Percentiles rank a stretch among this genome's conserved stretches.
phyloP scores from a whole-genome alignment of 2,329 filamentous ascomycete genomes.

The Pyrenochaeta sp. region DNA sequence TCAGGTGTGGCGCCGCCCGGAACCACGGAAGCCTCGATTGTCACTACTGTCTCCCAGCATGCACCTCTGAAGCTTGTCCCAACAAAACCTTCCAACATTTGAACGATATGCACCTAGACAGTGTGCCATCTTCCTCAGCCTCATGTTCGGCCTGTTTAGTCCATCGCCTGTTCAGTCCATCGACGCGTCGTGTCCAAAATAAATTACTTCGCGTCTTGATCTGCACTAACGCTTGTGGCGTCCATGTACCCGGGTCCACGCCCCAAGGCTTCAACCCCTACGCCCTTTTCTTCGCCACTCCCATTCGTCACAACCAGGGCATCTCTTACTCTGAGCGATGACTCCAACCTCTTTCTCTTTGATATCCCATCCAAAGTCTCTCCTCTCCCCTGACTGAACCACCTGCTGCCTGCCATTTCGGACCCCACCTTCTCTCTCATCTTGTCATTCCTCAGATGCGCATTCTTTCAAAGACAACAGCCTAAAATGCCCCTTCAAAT shows the following conservation, averaged over 20 bases:
- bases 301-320: slow-evolving; percentile 32
- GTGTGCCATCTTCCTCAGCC: no score
- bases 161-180: no score
- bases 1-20: slow-evolving; percentile 13
- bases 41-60: not conserved
- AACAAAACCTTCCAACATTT: no score
- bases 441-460: no score
- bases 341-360: slow-evolving; percentile 3
- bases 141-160: no score
- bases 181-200: not conserved
- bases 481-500: slow-evolving; percentile 36
- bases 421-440: no score
- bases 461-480: not conserved
- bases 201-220: slow-evolving; percentile 1
- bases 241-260: slow-evolving; percentile 19
- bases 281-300: slow-evolving; percentile 17
- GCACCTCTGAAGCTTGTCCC: not conserved
- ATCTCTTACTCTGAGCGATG: slow-evolving; percentile 26
- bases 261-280: slow-evolving; percentile 15
- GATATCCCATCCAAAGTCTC: not conserved
- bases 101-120: no score
- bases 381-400: slow-evolving; percentile 13
- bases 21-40: slow-evolving; percentile 14
- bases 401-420: not conserved
- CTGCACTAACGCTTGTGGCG: slow-evolving; percentile 21